A percentile compares a stretch with the other conserved stretches of the same genome.
Conservation (phyloP, 2,329 filamentous ascomycete species). For the Aspergillus novoparasiticus region DNA sequence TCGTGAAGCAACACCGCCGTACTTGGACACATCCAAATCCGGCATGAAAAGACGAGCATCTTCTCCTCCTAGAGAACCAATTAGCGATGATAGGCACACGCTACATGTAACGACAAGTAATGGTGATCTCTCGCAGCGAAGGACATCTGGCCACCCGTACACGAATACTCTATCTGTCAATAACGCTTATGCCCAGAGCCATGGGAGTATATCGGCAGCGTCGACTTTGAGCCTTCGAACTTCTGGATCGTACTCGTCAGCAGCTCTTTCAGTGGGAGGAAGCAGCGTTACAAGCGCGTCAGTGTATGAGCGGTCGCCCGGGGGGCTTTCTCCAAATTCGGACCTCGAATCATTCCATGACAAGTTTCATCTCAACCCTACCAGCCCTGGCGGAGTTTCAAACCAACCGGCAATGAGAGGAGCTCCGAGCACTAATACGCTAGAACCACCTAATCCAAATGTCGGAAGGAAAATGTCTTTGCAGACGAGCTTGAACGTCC, state of each 20-base stretch:
- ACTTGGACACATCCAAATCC: constrained; percentile 46
- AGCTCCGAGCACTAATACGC: constrained; percentile 36
- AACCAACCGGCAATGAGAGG: constrained; percentile 41
- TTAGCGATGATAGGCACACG: constrained; percentile 37
- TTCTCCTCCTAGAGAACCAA: constrained; percentile 61
- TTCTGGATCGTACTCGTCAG: constrained; percentile 63
- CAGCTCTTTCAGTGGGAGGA: constrained; percentile 59
- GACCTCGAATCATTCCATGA: constrained; percentile 57
- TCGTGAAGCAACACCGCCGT: constrained; percentile 42
- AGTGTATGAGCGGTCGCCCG: constrained; percentile 64
- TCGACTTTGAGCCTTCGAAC: constrained; percentile 64
- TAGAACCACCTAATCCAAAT: constrained; percentile 44
- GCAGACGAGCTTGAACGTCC: constrained; percentile 33
- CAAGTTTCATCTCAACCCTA: constrained; percentile 52
- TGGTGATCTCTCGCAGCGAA: constrained; percentile 57
- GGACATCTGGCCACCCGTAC: constrained; percentile 56
- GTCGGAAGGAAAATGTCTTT: constrained; percentile 53
- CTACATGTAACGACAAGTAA: constrained; percentile 43
- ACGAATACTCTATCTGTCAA: constrained; percentile 57
- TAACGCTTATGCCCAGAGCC: constrained; percentile 57
- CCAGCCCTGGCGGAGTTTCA: constrained; percentile 48
- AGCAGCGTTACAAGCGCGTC: constrained; percentile 68
- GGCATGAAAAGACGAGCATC: constrained; percentile 67
- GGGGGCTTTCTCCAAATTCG: constrained; percentile 60
- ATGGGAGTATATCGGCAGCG: constrained; percentile 66